These are phyloP conservation scores for Aspergillus indologenus DNA, from an alignment of 495 filamentous ascomycete genomes.

Conservation along the genomic window DNA sequence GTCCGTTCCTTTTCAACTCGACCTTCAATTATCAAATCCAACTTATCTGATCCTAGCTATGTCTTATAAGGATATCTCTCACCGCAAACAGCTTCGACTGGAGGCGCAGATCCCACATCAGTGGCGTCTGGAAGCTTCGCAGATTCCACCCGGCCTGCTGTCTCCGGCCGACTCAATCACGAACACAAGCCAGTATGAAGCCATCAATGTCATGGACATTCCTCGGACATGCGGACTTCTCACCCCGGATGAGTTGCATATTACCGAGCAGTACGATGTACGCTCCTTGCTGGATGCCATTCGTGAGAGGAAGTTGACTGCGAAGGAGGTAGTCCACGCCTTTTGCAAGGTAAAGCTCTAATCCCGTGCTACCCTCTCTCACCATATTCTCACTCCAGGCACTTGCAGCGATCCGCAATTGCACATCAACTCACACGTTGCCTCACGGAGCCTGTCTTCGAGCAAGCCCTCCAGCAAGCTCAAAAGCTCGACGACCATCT, in stretches of 20 bases:
- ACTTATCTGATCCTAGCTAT: neutral
- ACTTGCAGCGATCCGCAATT: slow-evolving; percentile 50
- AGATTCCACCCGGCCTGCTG: slow-evolving; percentile 40
- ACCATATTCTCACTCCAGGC: neutral
- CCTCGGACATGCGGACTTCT: slow-evolving; percentile 52
- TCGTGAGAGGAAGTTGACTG: slow-evolving; percentile 32
- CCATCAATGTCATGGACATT: slow-evolving; percentile 42
- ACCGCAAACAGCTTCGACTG: slow-evolving; percentile 46
- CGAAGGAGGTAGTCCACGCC: slow-evolving; percentile 44
- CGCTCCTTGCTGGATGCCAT: slow-evolving; percentile 49
- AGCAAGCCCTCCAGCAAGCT: slow-evolving; percentile 56
- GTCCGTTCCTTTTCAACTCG: neutral
- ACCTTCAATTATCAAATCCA: neutral
- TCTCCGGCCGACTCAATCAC: slow-evolving; percentile 41
- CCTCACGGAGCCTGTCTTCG: slow-evolving; percentile 65
- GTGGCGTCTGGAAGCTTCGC: slow-evolving; percentile 40
- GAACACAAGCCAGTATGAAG: slow-evolving; percentile 30
- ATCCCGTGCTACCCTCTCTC: neutral
- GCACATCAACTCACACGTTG: slow-evolving; percentile 64
- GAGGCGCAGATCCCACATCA: slow-evolving; percentile 43
- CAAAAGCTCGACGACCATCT: slow-evolving; percentile 55
- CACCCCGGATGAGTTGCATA: slow-evolving; percentile 48
- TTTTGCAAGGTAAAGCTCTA: slow-evolving; percentile 44
- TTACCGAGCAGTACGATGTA: slow-evolving; percentile 58
- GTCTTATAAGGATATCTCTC: slow-evolving; percentile 27